Conservation (phyloP, 2,329 filamentous ascomycete species). For the Trichoderma gracile region DNA sequence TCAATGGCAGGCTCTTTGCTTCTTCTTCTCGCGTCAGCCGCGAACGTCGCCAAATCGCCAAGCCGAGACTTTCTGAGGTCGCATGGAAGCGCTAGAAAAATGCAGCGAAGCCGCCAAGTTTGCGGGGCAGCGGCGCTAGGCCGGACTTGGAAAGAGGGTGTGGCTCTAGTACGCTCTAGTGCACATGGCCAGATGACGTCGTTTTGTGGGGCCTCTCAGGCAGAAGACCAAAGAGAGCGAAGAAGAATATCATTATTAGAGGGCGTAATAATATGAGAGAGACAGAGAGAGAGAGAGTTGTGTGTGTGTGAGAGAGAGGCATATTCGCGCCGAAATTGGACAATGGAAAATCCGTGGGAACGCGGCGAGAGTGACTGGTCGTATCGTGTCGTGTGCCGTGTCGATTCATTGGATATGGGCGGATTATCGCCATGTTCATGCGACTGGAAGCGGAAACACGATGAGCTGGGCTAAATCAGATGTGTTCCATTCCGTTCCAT, state of each 20-base stretch:
- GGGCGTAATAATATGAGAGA: too few species aligned
- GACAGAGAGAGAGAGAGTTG: too few species aligned
- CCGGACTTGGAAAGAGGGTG: background rate
- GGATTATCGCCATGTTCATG: background rate
- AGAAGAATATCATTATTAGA: too few species aligned
- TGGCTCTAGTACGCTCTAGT: background rate
- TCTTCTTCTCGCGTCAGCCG: background rate
- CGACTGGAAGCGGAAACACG: too few species aligned
- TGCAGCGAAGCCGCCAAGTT: slow-evolving; percentile 25
- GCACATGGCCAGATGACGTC: slow-evolving; percentile 23
- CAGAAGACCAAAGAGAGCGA: too few species aligned
- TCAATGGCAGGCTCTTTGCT: background rate
- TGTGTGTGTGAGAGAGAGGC: too few species aligned
- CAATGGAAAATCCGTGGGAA: too few species aligned
- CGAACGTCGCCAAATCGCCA: background rate
- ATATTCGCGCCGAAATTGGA: too few species aligned
- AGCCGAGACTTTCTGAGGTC: slow-evolving; percentile 15
- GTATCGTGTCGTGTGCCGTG: too few species aligned
- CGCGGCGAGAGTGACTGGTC: too few species aligned
- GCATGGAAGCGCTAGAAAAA: slow-evolving; percentile 25
- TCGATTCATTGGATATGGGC: background rate
- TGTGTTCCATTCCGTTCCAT: background rate
- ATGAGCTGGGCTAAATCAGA: too few species aligned
- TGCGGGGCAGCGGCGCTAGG: slow-evolving; percentile 21
- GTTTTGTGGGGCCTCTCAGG: too few species aligned